A percentile compares a stretch with the other conserved stretches of the same genome.
Conservation (phyloP, 805 yeast genomes). For the Pichia nanzhaoensis region DNA sequence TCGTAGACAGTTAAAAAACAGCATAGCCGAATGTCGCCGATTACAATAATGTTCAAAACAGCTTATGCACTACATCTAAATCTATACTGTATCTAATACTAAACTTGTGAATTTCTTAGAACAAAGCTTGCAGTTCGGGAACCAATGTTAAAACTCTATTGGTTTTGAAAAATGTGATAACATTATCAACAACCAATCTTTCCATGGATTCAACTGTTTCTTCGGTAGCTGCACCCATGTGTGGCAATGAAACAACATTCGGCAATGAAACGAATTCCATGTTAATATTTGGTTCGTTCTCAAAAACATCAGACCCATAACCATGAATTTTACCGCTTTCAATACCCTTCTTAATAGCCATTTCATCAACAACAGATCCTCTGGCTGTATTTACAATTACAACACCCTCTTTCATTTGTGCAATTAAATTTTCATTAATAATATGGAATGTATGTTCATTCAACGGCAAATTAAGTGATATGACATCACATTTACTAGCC, state of each 20-base stretch:
- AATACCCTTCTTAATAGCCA: conserved; percentile 47
- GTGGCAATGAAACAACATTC: conserved; percentile 75
- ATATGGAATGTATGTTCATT: conserved; percentile 65
- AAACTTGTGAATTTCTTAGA: too few relatives aligned
- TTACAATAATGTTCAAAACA: too few relatives aligned
- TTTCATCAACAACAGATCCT: conserved; percentile 75
- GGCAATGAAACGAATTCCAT: conserved; percentile 54
- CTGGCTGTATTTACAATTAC: conserved; percentile 80
- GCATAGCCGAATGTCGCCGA: too few relatives aligned
- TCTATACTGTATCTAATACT: too few relatives aligned
- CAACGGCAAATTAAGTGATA: conserved; percentile 73
- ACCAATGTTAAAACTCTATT: conserved; percentile 73
- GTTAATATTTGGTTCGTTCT: conserved; percentile 63
- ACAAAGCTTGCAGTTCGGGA: conserved; percentile 52
- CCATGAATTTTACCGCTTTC: conserved; percentile 60
- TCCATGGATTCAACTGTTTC: conserved; percentile 82
- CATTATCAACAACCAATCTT: conserved; percentile 64
- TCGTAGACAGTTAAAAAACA: too few relatives aligned
- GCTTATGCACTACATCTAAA: too few relatives aligned
- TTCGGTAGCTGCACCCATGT: conserved; percentile 74
- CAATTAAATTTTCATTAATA: conserved; percentile 52
- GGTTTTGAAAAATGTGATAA: conserved; percentile 44
- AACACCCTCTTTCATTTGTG: conserved; percentile 72
- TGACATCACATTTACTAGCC: conserved; percentile 54
- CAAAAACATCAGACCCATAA: conserved; percentile 72